A percentile compares a stretch with the other conserved stretches of the same genome.
Conservation (phyloP, 805 yeast species). For the Candida caryicola region DNA sequence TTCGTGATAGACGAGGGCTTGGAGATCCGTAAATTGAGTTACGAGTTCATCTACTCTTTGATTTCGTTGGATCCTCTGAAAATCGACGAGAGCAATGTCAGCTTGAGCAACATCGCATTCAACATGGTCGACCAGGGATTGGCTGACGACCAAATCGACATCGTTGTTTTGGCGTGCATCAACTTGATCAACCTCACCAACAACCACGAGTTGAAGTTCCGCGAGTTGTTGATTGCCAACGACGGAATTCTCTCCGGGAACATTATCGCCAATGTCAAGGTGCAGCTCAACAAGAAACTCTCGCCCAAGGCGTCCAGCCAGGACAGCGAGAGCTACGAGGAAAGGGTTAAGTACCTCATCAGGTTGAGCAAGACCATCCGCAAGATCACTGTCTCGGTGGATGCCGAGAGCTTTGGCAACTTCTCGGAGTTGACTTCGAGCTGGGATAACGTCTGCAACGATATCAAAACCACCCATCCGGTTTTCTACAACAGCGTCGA, state of each 20-base stretch:
- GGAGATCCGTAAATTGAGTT: slow-evolving; percentile 67
- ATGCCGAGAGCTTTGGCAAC: slow-evolving; percentile 2
- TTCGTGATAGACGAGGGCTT: slow-evolving; percentile 78
- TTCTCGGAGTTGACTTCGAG: neutral
- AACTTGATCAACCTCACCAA: slow-evolving; percentile 35
- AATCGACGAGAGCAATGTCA: slow-evolving; percentile 19
- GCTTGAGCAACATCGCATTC: slow-evolving; percentile 34
- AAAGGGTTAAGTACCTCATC: slow-evolving; percentile 35
- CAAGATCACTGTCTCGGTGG: slow-evolving; percentile 3
- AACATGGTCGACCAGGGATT: slow-evolving; percentile 49
- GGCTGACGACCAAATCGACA: slow-evolving; percentile 60
- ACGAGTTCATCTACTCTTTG: slow-evolving; percentile 64
- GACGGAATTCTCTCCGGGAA: slow-evolving; percentile 19
- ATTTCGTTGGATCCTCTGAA: slow-evolving; percentile 18
- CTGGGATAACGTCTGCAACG: neutral
- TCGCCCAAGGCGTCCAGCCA: slow-evolving; percentile 66
- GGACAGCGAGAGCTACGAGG: slow-evolving; percentile 57
- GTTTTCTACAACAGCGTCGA: slow-evolving; percentile 1
- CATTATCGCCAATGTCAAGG: slow-evolving; percentile 34
- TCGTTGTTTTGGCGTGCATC: slow-evolving; percentile 50
- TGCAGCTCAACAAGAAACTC: slow-evolving; percentile 45
- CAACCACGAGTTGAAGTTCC: slow-evolving; percentile 29
- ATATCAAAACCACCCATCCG: slow-evolving; percentile 3
- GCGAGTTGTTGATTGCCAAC: slow-evolving; percentile 11
- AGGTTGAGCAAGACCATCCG: slow-evolving; percentile 26